A percentile compares a stretch with the other conserved stretches of the same genome.
phyloP scores from a whole-genome alignment of 2,329 filamentous ascomycete species.

The Aspergillus fructus region DNA sequence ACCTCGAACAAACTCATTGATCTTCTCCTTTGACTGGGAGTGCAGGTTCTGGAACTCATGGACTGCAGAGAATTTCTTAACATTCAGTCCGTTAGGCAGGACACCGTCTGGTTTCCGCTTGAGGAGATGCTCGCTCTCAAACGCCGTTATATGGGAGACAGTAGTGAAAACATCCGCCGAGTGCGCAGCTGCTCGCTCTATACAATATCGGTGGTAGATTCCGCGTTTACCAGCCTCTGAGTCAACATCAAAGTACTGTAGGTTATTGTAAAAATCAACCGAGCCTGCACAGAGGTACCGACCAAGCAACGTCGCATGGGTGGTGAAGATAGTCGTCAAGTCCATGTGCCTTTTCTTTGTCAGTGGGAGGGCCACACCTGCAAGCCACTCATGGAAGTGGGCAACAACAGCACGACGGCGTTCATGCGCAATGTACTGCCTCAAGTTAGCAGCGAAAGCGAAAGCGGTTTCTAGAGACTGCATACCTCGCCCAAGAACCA shows the following conservation, averaged over 20 bases:
- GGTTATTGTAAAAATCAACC: constrained; percentile 98
- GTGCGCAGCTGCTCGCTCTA: constrained; percentile 90
- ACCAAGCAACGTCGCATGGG: constrained; percentile 90
- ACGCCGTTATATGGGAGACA: constrained; percentile 96
- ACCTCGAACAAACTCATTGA: constrained; percentile 94
- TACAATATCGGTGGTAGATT: constrained; percentile 98
- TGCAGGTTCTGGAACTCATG: constrained; percentile 99
- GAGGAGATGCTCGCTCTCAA: constrained; percentile 94
- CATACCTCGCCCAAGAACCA: constrained; percentile 97
- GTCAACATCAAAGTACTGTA: constrained; percentile 95
- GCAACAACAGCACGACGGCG: constrained; percentile 90
- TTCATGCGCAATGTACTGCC: constrained; percentile 87
- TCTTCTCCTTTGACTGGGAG: constrained; percentile 94
- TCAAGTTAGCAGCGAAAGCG: background rate
- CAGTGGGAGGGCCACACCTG: constrained; percentile 87
- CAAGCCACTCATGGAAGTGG: constrained; percentile 98
- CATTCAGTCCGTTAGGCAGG: constrained; percentile 92
- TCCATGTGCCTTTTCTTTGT: constrained; percentile 94
- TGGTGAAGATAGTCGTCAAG: constrained; percentile 97
- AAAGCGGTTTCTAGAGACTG: constrained; percentile 16
- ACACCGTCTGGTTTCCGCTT: constrained; percentile 98
- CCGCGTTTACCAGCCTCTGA: constrained; percentile 95
- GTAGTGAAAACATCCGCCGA: constrained; percentile 96
- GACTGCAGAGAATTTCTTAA: constrained; percentile 96
- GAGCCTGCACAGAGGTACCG: constrained; percentile 96